Evolutionary conservation across 2,329 filamentous ascomycete species (phyloP), one percentile per base, ranked within the genome.

Genomic region (Alternaria panax): DNA sequence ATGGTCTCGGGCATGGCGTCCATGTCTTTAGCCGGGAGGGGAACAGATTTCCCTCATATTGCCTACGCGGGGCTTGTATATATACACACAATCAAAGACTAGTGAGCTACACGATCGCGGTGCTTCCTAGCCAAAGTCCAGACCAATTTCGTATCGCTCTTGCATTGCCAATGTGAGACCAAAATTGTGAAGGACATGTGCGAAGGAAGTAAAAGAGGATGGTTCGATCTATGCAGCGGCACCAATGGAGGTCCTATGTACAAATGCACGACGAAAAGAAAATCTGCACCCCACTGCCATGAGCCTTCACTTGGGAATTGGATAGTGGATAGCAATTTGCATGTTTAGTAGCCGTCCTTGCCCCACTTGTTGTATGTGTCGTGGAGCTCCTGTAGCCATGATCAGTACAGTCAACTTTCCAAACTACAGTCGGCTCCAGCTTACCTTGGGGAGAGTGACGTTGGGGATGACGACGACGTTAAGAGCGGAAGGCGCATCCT

Each of bases 341-440:
- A 27, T 36, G 51, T 47, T 63, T 72, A 78, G 83, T 91, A 98
- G 71, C 92, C 93, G 71, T 98, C 95, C 88, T 98, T 98, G 81
- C 95, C 95, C 88, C 92, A 98, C 87, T 99, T 99, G 91, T 99
- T 99, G 88, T 90, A 98, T 84, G 90, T 91, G 73, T 99, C 95
- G 84, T 99, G 95, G 67, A 97, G 88, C 75, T 90, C 86, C 92
- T 96, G 43, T 42, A 22, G 9, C 27, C 22, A 6, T 24, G 11
- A 41, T 64, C 40, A 63, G 51, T 30, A 48, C 16, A 24, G 22
- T 32, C 25, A 24, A 41, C 20, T 41, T 24, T 41, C 2, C 14
- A 36, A 42, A 22, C 16, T 9, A 11, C 14, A 28, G 20, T 11
- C 27, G 47, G 28, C 11, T 32, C 18, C 32, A 18, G 32, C 60